Conservation (phyloP, 2,329 filamentous ascomycete species). For the Chaetomium sp. region DNA sequence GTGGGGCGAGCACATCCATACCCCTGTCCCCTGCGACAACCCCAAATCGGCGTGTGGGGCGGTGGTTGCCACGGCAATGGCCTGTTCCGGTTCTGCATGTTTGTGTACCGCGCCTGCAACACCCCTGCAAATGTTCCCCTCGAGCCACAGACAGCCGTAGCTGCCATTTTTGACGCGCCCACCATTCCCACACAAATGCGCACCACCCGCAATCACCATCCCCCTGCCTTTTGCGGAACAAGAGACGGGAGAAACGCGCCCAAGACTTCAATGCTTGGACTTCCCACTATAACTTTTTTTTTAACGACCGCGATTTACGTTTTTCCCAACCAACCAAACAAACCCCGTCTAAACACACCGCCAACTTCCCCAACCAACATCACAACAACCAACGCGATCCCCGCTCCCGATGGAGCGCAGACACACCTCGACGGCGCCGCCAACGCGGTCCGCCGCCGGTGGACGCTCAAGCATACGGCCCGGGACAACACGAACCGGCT, state of each 20-base stretch:
- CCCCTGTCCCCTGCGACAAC: neutral
- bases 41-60: conserved; percentile 1
- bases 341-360: neutral
- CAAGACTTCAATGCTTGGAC: neutral
- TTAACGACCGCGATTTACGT: neutral
- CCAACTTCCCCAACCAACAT: conserved; percentile 2
- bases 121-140: conserved; percentile 7
- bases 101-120: conserved; percentile 14
- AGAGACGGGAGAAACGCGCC: neutral
- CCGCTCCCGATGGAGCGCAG: conserved; percentile 29
- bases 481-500: conserved; percentile 10
- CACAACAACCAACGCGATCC: conserved; percentile 12
- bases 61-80: conserved; percentile 16
- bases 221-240: neutral
- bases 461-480: conserved; percentile 26
- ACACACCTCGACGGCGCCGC: conserved; percentile 25
- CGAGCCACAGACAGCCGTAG: neutral
- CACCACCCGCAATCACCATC: conserved; percentile 3
- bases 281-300: conserved; percentile 2
- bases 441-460: conserved; percentile 16
- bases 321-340: neutral
- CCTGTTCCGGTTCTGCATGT: neutral
- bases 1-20: neutral
- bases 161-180: conserved; percentile 11
- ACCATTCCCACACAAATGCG: neutral